Base-by-base conservation (phyloP, 495 filamentous ascomycete genomes). In the Daldinia caldariorum region DNA sequence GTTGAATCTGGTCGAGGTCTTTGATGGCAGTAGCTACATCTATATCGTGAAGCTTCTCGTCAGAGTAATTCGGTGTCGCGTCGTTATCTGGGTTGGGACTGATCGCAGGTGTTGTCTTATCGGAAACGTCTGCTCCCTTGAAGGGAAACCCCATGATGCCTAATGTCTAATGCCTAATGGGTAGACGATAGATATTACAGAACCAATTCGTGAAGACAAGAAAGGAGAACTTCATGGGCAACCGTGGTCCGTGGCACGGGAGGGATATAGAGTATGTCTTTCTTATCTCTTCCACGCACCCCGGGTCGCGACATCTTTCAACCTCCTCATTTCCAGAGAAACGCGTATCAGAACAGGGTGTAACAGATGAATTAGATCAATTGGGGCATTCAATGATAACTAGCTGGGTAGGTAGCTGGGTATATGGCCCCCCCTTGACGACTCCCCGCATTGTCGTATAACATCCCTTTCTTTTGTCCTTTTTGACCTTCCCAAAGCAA, bases 1-100 rank as follows among this genome's bases (percentile, higher is more conserved):
- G 66, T 20, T 69, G 63, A 10, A 77, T 71, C 41, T 74, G 74
- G 47, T 77, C 59, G 34, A 77, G 74, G 22, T 75, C 74, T 13
- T 63, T 55, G 14, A 72, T 66, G 12, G 74, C 63, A 38, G 71
- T 70, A 0, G 66, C 20, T 13, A 69, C 45, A 54, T 78, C 72
- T 53, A 74, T 31, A 8, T 43, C 18, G 1, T 18, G 50, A 16
- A 64, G 51, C 51, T 73, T 75, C 70, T 75, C 70, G 22, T 70
- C 60, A 18, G 59, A 66, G 20, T 57, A 65, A 37, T 61, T 58
- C 20, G 65, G 57, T 5, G 65, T 68, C 14, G 20, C 31, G 16
- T 61, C 22, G 16, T 65, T 49, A 47, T 53, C 38, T 35, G 51
- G 57, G n/a, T 43, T 8, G 14, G 61, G 51, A 13, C 26, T 69